Base-by-base conservation (phyloP, 495 filamentous ascomycete species). In the Lasiosphaeria hispida region DNA sequence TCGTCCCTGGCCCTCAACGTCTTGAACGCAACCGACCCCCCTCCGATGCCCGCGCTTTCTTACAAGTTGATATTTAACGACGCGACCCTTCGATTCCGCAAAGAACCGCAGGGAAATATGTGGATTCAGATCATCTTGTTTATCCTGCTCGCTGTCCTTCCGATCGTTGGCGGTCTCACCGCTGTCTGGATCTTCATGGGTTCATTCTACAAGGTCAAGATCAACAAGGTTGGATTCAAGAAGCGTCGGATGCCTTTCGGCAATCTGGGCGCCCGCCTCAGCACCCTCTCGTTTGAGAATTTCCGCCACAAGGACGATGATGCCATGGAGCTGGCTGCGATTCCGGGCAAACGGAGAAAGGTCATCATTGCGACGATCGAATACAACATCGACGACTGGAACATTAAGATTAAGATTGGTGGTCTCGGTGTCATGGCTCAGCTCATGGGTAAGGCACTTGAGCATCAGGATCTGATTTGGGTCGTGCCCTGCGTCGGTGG, bases 401-500 rank as follows among this genome's bases (percentile, higher is more conserved):
- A 67, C 0, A 87, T 89, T 65, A 88, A 85, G 66, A 83, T 89
- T 69, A 89, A 89, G 69, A 88, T 89, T 53, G 86, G 86, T 55
- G 86, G 86, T 41, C 71, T 89, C 30, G 86, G 86, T 64, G 85
- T 88, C 79, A 85, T 84, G 82, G 82, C 83, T 17, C 85, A 87
- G 61, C 71, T 90, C 9, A 90, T 90, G 86, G 84, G 83, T 9
- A 85, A 86, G 57, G 82, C 86, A 51, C 80, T 89, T 7, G 74
- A 80, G 2, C 84, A 90, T 52, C 82, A 87, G 59, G 80, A 90
- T 64, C 72, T 89, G 7, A 82, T 89, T 48, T 90, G 86, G 87
- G 85, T 90, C n/a, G 82, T 90, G 39, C 87, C 86, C n/a, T 85
- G 85, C 64, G 85, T 88, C 14, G 86, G 85, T 15, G 87, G 81